Percentiles rank a stretch among this genome's conserved stretches.
Conservation (phyloP, 2,329 filamentous ascomycete genomes). For the Capronia americana region DNA sequence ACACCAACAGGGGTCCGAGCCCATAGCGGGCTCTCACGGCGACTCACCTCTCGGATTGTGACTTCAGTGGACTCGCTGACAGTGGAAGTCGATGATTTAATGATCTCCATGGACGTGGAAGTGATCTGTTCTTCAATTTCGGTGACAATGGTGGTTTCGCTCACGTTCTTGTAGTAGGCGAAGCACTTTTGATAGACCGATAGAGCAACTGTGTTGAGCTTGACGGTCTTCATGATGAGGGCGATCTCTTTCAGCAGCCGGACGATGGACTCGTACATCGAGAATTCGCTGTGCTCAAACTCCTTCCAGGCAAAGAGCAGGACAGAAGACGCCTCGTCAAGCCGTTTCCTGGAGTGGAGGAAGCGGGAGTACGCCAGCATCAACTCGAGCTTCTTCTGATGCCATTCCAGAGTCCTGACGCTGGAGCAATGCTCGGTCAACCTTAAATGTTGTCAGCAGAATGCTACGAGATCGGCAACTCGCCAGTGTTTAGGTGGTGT, state of each 20-base stretch:
- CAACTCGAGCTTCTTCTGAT: slow-evolving; percentile 56
- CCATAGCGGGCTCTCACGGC: neutral
- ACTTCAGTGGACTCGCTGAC: slow-evolving; percentile 51
- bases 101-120: slow-evolving; percentile 49
- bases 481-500: neutral
- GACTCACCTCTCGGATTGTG: slow-evolving; percentile 47
- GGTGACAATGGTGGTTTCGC: slow-evolving; percentile 45
- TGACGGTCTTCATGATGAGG: slow-evolving; percentile 55
- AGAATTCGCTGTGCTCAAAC: slow-evolving; percentile 53
- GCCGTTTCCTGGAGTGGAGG: slow-evolving; percentile 54
- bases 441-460: neutral
- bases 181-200: slow-evolving; percentile 53
- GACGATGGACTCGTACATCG: slow-evolving; percentile 48
- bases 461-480: neutral
- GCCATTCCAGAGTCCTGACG: slow-evolving; percentile 53
- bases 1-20: neutral
- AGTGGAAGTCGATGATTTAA: slow-evolving; percentile 50
- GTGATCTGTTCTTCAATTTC: slow-evolving; percentile 54
- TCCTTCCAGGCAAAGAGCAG: slow-evolving; percentile 57
- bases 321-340: slow-evolving; percentile 54
- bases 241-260: slow-evolving; percentile 51
- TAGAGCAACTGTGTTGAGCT: slow-evolving; percentile 53
- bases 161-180: slow-evolving; percentile 42
- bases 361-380: slow-evolving; percentile 57
- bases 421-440: slow-evolving; percentile 55